Percentiles rank a stretch among this genome's conserved stretches.
These are phyloP conservation scores for Diaporthe destruens DNA, from an alignment of 2,329 filamentous ascomycete genomes.

Conservation along the genomic window DNA sequence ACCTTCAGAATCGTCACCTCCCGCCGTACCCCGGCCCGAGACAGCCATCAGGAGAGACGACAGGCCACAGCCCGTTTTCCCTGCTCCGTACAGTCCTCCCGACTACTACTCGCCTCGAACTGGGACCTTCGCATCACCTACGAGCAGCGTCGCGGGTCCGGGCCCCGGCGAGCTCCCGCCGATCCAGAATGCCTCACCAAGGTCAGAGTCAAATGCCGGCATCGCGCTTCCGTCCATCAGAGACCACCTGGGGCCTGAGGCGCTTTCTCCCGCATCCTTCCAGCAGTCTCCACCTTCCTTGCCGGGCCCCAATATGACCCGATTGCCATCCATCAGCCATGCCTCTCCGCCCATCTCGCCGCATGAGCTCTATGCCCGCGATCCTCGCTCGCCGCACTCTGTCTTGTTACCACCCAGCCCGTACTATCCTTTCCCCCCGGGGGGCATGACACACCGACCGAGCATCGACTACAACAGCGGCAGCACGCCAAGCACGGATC, in stretches of 20 bases:
- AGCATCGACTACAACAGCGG: slow-evolving; percentile 59
- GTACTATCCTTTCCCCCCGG: slow-evolving; percentile 49
- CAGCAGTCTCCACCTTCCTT: slow-evolving; percentile 52
- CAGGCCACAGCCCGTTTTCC: slow-evolving; percentile 34
- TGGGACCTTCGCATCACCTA: slow-evolving; percentile 43
- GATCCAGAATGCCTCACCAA: slow-evolving; percentile 54
- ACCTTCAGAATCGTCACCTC: slow-evolving; percentile 16
- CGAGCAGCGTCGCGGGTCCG: slow-evolving; percentile 37
- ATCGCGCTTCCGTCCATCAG: slow-evolving; percentile 55
- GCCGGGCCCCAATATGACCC: slow-evolving; percentile 49
- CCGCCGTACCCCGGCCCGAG: slow-evolving; percentile 22
- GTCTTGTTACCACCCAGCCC: slow-evolving; percentile 56
- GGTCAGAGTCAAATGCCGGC: slow-evolving; percentile 53
- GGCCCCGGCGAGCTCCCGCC: slow-evolving; percentile 48
- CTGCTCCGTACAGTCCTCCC: slow-evolving; percentile 34
- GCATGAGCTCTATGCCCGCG: slow-evolving; percentile 59
- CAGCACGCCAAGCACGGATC: slow-evolving; percentile 59
- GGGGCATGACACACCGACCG: slow-evolving; percentile 51
- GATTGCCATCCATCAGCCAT: slow-evolving; percentile 53
- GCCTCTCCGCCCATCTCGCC: slow-evolving; percentile 64
- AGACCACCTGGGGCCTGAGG: slow-evolving; percentile 49
- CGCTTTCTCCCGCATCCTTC: slow-evolving; percentile 42
- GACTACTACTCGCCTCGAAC: slow-evolving; percentile 38
- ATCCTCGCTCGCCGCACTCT: slow-evolving; percentile 61
- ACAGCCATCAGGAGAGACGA: slow-evolving; percentile 37